phyloP scores from a whole-genome alignment of 257 asterid genomes.

The Echites panduratus region DNA sequence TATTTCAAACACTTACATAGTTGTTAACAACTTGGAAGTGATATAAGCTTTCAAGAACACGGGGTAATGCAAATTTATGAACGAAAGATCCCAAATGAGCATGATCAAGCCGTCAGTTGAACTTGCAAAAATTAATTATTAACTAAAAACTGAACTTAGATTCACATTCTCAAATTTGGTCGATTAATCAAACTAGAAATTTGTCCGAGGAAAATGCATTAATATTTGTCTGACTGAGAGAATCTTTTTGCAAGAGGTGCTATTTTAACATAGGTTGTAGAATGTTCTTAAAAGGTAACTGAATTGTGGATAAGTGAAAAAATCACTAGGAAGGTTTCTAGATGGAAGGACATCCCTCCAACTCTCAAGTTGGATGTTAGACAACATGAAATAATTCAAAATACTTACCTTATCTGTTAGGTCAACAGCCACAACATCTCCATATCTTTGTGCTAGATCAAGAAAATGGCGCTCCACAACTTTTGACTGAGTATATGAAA shows the following conservation, averaged over 20 bases:
- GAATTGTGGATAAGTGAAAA: neutral
- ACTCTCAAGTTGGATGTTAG: neutral
- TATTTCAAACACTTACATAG: slow-evolving; percentile 4
- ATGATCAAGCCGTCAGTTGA: slow-evolving; percentile 8
- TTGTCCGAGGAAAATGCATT: neutral
- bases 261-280: neutral
- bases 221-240: neutral
- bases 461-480: slow-evolving; percentile 88
- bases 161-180: neutral
- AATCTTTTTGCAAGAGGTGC: neutral
- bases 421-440: slow-evolving; percentile 78
- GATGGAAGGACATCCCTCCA: neutral
- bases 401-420: slow-evolving; percentile 73
- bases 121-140: neutral
- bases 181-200: neutral
- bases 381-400: neutral
- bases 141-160: neutral
- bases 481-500: slow-evolving; percentile 43
- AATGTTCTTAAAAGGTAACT: slow-evolving; percentile 1
- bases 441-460: slow-evolving; percentile 87
- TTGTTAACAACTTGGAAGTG: slow-evolving; percentile 9
- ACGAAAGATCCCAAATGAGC: neutral
- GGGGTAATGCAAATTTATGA: neutral
- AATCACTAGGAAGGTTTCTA: neutral
- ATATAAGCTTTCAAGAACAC: neutral